These are phyloP conservation scores for Sporothrix phasma DNA, from an alignment of 2,329 filamentous ascomycete species.

Conservation along the genomic window DNA sequence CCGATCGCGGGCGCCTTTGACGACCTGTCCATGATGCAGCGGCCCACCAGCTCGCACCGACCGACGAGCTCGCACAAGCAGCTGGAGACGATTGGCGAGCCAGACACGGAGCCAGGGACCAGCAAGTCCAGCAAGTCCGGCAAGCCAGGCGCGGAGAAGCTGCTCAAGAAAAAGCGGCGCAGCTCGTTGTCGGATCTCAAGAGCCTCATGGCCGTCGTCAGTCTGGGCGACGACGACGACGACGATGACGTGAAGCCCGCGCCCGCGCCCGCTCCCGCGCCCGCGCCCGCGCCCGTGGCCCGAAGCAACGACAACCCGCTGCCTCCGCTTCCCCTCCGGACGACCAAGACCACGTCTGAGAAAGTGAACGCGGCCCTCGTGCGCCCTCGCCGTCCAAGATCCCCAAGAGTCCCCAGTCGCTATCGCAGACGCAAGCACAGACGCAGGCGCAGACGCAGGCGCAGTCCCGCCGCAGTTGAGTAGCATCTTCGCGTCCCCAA, in stretches of 20 bases:
- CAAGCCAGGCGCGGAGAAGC: constrained; percentile 24
- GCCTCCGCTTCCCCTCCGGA: constrained; percentile 39
- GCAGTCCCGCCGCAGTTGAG: constrained; percentile 29
- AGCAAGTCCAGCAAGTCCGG: constrained; percentile 16
- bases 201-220: constrained; percentile 51
- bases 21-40: constrained; percentile 28
- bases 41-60: constrained; percentile 29
- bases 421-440: constrained; percentile 19
- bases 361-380: constrained; percentile 46
- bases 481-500: neutral
- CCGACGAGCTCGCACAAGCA: constrained; percentile 46
- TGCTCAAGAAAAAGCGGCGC: constrained; percentile 67
- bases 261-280: too few species aligned
- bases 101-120: constrained; percentile 33
- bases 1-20: constrained; percentile 54
- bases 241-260: neutral
- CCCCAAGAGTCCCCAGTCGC: constrained; percentile 39
- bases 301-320: constrained; percentile 24
- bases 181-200: constrained; percentile 84
- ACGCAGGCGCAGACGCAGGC: constrained; percentile 23
- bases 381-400: constrained; percentile 39
- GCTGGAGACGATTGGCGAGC: constrained; percentile 51
- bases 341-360: constrained; percentile 45
- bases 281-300: too few species aligned
- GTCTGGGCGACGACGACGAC: constrained; percentile 35